Evolutionary conservation across 805 yeast species (phyloP), one percentile per base, ranked within the genome.

Genomic region (Saccharomycopsis sp.): DNA sequence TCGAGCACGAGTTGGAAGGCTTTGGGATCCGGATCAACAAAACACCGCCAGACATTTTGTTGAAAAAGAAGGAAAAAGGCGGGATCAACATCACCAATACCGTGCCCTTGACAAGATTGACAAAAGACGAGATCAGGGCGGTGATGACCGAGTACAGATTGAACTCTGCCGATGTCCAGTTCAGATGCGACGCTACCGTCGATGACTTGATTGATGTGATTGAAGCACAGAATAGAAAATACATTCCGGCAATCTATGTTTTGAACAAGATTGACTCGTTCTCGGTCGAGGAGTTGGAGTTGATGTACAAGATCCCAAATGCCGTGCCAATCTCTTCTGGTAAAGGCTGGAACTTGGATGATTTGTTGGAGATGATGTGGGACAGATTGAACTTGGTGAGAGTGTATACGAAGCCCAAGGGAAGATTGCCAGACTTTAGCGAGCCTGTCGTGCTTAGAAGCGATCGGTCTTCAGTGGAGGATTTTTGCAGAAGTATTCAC

Each of bases 271-370:
- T 92, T 56, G 99, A 92, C 62, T 80, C 96, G 8, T 82, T 92
- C 57, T 82, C 96, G 5, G 72, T 89, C 40, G 94, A 92, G 63
- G 99, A 92, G 61, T 73, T 92, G 52, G 95, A 92, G 52, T 65
- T 92, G 45, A 63, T 92, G 48, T 81, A 84, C 67, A 76, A 92
- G 58, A 92, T 92, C 53, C 98, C 98, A 38, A 79, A 92, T 63
- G 96, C 97, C 5, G 94, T 92, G 38, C 98, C 98, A 30, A 89
- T 92, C 47, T 84, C 96, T 7, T 82, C 96, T 5, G 97, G 94
- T 48, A 73, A 82, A 57, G 95, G 94, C 51, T 92, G 98, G 98
- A 92, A 92, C 58, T 67, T 92, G 57, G 98, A 92, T 62, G 97
- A 89, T 62, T 70, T 92, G 52, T 68, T 92, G 52, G 95, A 89